phyloP scores from a whole-genome alignment of 2,329 filamentous ascomycete genomes.

The Hirsutella rhossiliensis region DNA sequence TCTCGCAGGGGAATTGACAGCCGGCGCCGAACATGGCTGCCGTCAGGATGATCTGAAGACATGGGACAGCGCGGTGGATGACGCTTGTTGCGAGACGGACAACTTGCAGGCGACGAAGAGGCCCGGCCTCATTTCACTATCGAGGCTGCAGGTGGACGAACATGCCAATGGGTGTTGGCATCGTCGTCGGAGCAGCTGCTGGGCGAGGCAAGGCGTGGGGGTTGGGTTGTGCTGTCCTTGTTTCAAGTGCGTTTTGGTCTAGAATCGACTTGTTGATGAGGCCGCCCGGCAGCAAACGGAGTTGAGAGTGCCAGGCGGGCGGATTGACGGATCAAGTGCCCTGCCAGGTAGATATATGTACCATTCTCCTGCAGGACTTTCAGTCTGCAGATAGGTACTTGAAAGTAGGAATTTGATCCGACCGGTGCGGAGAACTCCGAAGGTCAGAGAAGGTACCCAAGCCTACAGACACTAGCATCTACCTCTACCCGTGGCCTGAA shows the following conservation, averaged over 20 bases:
- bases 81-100: not conserved
- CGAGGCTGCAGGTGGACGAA: not conserved
- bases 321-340: too few relatives aligned
- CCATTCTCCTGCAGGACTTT: too few relatives aligned
- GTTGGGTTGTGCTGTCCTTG: not conserved
- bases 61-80: slow-evolving; percentile 8
- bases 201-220: not conserved
- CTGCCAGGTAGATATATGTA: too few relatives aligned
- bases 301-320: too few relatives aligned
- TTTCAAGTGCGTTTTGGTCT: slow-evolving; percentile 1
- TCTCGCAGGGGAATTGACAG: slow-evolving; percentile 61
- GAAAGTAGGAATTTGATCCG: too few relatives aligned
- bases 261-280: not conserved
- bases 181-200: not conserved
- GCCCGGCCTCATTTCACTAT: slow-evolving; percentile 3
- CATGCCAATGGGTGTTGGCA: not conserved
- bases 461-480: too few relatives aligned
- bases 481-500: too few relatives aligned
- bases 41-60: slow-evolving; percentile 16
- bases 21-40: slow-evolving; percentile 12
- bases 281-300: not conserved
- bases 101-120: not conserved
- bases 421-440: too few relatives aligned
- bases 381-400: too few relatives aligned
- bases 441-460: too few relatives aligned